These are phyloP conservation scores for Pulveroboletus ravenelii DNA, from an alignment of 768 basidiomycete species.

Conservation along the genomic window DNA sequence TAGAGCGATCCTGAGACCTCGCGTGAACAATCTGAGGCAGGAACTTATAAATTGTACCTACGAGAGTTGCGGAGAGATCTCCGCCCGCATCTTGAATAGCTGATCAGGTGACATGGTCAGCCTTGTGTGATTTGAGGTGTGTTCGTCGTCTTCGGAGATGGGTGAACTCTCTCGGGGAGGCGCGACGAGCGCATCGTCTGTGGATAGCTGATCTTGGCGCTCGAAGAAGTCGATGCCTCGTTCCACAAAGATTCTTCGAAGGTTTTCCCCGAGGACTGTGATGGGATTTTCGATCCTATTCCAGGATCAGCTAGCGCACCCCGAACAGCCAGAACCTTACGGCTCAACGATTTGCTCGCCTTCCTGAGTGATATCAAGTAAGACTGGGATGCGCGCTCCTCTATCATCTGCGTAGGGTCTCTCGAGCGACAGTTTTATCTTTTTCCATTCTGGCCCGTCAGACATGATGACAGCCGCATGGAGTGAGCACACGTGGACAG, in stretches of 20 bases:
- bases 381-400: slow-evolving; percentile 54
- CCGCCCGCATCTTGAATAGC: slow-evolving; percentile 65
- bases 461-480: slow-evolving; percentile 10
- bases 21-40: slow-evolving; percentile 12
- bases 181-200: slow-evolving; percentile 20
- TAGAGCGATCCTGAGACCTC: slow-evolving; percentile 51
- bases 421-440: slow-evolving; percentile 66
- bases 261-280: slow-evolving; percentile 56
- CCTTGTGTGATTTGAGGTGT: slow-evolving; percentile 27
- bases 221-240: slow-evolving; percentile 77
- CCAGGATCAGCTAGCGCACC: slow-evolving; percentile 15
- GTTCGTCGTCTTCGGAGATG: slow-evolving; percentile 24
- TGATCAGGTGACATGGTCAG: slow-evolving; percentile 69
- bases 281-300: slow-evolving; percentile 52
- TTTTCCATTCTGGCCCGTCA: slow-evolving; percentile 47
- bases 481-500: background rate
- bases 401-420: slow-evolving; percentile 77
- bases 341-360: slow-evolving; percentile 68
- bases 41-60: slow-evolving; percentile 37
- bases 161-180: slow-evolving; percentile 26
- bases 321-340: slow-evolving; percentile 38
- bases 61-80: slow-evolving; percentile 69
- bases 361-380: slow-evolving; percentile 67
- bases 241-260: slow-evolving; percentile 67
- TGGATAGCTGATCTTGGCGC: slow-evolving; percentile 31